A percentile compares a stretch with the other conserved stretches of the same genome.
Evolutionary conservation across 129 eudicot species (phyloP).

Genomic region (Escallonia herrerae): DNA sequence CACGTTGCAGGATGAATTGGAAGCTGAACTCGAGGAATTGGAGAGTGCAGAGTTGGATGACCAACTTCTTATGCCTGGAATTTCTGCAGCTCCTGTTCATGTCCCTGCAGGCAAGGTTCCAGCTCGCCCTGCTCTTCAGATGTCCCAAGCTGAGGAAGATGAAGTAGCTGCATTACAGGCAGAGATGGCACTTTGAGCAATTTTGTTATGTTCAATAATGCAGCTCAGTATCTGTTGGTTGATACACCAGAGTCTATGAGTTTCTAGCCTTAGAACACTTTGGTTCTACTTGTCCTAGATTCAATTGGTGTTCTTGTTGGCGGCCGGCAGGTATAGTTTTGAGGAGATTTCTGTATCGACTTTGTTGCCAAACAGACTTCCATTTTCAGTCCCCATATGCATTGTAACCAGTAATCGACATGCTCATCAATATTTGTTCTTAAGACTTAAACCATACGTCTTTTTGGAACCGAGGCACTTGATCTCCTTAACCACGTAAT

Average conservation of each 20-base stretch:
- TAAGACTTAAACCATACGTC: no score
- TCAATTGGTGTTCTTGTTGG: neutral
- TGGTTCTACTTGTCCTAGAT: neutral
- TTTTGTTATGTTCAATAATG: constrained; percentile 1
- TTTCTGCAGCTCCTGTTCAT: constrained; percentile 30
- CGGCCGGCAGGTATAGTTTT: no score
- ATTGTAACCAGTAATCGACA: no score
- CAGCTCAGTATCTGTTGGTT: neutral
- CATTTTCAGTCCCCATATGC: no score
- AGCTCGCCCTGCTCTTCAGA: constrained; percentile 36
- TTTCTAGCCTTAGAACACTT: neutral
- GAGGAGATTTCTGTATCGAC: no score
- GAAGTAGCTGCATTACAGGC: constrained; percentile 55
- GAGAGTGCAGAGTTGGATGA: constrained; percentile 60
- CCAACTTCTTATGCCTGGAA: constrained; percentile 49
- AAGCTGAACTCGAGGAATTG: constrained; percentile 53
- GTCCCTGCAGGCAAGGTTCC: constrained; percentile 37
- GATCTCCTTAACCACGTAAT: no score
- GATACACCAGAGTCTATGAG: neutral
- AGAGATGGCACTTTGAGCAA: constrained; percentile 49
- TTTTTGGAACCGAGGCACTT: no score
- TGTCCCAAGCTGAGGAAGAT: constrained; percentile 46
- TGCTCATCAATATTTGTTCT: no score
- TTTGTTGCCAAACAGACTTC: no score
- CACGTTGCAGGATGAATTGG: constrained; percentile 44